Evolutionary conservation across 2,329 filamentous ascomycete species (phyloP), one percentile per base, ranked within the genome.

Genomic region (Alternaria metachromatica): DNA sequence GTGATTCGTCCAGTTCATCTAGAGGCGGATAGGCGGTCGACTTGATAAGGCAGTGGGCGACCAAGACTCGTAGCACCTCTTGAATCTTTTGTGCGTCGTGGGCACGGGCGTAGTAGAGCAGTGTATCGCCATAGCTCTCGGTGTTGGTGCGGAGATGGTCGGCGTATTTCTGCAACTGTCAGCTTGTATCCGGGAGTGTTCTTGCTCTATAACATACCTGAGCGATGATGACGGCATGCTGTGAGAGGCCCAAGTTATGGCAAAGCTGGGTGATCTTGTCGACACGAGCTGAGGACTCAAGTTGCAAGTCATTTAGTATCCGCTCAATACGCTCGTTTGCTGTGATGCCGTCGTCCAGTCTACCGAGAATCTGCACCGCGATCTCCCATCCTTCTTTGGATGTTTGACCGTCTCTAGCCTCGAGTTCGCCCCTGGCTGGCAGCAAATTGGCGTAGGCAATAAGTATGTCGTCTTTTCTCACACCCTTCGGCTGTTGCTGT

Each of bases 101-200:
- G 4, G 94, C 92, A 12, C 96, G 88, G 23, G 95, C 92, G 78
- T 96, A 98, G 83, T 96, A 97, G 82, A 96, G 90, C 20, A 98
- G 86, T 1, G 93, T 92, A 68, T 95, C 89, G 58, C 95, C 95
- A 71, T 95, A 97, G 58, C 91, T 88, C 72, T 92, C 88, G 1
- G 91, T 91, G 45, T 88, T 87, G 63, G 89, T 86, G 11, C 90
- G 88, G 43, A 97, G 85, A 51, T 90, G 86, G 68, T 97, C 90
- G 61, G 94, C 95, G 76, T 93, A 97, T 68, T 91, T 89, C 92
- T 97, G 26, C 20, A 23, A 41, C 43, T 49, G 68, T 78, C 53
- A 80, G 74, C 25, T 20, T 55, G 15, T 33, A 20, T 9, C 9
- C 23, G 3, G 7, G 5, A 25, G n/a, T 13, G 6, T 20, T 25